phyloP scores from a whole-genome alignment of 495 filamentous ascomycete species.

The Aspergillus bertholletiae region DNA sequence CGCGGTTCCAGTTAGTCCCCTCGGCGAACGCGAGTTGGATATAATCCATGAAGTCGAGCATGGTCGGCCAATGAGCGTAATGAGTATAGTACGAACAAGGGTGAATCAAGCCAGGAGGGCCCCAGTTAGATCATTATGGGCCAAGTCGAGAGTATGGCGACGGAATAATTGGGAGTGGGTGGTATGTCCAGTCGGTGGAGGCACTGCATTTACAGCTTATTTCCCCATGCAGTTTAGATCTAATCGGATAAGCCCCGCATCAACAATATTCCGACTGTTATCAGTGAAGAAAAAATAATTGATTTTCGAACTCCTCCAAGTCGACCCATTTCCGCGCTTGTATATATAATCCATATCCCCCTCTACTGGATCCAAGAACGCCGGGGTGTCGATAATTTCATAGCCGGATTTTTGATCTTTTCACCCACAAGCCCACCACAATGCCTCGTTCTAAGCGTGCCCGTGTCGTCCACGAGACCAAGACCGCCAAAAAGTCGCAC shows the following conservation, averaged over 20 bases:
- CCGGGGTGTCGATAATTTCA: neutral
- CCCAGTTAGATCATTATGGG: neutral
- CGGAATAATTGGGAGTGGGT: neutral
- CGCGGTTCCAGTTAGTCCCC: conserved; percentile 82
- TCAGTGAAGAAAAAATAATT: conserved; percentile 36
- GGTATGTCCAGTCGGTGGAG: neutral
- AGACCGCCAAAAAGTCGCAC: conserved; percentile 84
- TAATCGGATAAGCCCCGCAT: conserved; percentile 38
- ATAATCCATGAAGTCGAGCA: conserved; percentile 99
- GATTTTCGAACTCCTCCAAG: conserved; percentile 9
- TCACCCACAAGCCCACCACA: conserved; percentile 25
- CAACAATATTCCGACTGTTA: conserved; percentile 40
- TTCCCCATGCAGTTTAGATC: conserved; percentile 31
- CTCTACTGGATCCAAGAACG: too few relatives aligned
- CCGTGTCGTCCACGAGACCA: conserved; percentile 81
- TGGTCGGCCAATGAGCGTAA: conserved; percentile 33
- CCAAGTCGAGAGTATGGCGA: neutral
- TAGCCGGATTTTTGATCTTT: neutral
- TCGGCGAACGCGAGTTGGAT: conserved; percentile 89
- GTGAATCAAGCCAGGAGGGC: neutral
- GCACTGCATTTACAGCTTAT: conserved; percentile 23
- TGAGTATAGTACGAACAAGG: neutral
- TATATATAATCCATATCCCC: conserved; percentile 9
- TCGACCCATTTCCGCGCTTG: conserved; percentile 7
- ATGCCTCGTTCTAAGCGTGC: conserved; percentile 98